Conservation (phyloP, 352 stramenopile genomes). For the Globisporangium cederbergense region DNA sequence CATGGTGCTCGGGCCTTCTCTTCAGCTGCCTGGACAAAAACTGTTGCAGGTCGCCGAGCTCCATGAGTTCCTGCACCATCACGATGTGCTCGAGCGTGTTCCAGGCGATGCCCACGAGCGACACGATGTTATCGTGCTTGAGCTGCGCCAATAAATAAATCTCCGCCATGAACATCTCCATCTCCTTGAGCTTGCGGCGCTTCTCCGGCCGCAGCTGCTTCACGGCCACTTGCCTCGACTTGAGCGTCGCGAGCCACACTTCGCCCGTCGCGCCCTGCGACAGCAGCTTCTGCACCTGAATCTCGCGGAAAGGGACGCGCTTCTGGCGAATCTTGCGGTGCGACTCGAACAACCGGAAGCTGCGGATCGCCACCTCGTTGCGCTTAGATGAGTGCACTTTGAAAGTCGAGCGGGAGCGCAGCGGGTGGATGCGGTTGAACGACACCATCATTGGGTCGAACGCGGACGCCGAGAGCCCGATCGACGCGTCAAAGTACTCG, state of each 20-base stretch:
- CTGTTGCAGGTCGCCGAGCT: conserved; percentile 59
- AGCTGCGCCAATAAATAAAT: conserved; percentile 74
- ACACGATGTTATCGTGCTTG: conserved; percentile 64
- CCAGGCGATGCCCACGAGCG: conserved; percentile 58
- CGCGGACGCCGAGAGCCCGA: conserved; percentile 53
- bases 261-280: conserved; percentile 56
- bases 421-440: conserved; percentile 24
- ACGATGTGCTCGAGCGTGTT: conserved; percentile 66
- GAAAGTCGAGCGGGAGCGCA: conserved; percentile 16
- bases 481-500: conserved; percentile 56
- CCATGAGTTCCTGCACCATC: conserved; percentile 79
- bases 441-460: conserved; percentile 41
- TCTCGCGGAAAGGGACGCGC: conserved; percentile 45
- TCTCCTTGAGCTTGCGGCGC: conserved; percentile 48
- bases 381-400: conserved; percentile 23
- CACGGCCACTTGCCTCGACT: conserved; percentile 45
- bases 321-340: conserved; percentile 52
- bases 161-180: conserved; percentile 73
- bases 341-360: conserved; percentile 63
- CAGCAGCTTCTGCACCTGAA: conserved; percentile 51
- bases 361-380: conserved; percentile 55
- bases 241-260: conserved; percentile 66
- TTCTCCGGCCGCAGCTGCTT: conserved; percentile 65
- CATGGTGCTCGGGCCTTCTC: conserved; percentile 8
- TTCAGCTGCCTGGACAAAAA: conserved; percentile 33